Evolutionary conservation across 106 monocot genomes (phyloP).

Genomic region (Gastrodia elata): DNA sequence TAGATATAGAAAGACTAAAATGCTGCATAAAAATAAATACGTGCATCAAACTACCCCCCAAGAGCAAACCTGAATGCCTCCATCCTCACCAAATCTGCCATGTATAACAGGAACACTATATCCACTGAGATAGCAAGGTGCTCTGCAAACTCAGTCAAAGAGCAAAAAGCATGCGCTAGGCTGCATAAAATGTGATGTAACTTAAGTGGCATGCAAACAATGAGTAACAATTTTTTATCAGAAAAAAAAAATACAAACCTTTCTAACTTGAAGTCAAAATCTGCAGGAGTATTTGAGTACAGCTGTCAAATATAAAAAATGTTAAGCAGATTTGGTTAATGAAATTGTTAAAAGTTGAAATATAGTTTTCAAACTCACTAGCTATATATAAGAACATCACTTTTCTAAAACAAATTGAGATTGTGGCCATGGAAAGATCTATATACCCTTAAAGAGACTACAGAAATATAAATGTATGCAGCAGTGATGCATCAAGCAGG

Average conservation of each 20-base stretch:
- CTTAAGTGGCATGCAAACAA: constrained; percentile 1
- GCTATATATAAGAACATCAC: neutral
- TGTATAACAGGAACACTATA: constrained; percentile 94
- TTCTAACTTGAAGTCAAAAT: constrained; percentile 96
- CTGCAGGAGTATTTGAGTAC: constrained; percentile 90
- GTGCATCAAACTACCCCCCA: neutral
- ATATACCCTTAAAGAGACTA: neutral
- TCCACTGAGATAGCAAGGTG: constrained; percentile 71
- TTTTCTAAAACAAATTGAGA: neutral
- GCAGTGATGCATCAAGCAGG: neutral
- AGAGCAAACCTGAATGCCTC: constrained; percentile 75
- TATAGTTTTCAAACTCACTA: neutral
- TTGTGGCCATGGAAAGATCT: neutral
- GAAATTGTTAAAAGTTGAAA: neutral
- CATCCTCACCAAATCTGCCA: constrained; percentile 92
- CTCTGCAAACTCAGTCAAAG: constrained; percentile 55
- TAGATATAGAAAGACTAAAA: constrained; percentile 1
- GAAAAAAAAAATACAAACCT: constrained; percentile 38
- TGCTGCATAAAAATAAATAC: neutral
- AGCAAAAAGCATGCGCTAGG: constrained; percentile 66
- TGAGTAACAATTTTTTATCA: neutral
- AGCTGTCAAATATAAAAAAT: constrained; percentile 37
- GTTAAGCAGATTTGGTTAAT: neutral
- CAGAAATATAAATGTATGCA: neutral
- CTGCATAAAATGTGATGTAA: constrained; percentile 26